phyloP scores from a whole-genome alignment of 176 grass and related monocot genomes.

The Chloris gayana region DNA sequence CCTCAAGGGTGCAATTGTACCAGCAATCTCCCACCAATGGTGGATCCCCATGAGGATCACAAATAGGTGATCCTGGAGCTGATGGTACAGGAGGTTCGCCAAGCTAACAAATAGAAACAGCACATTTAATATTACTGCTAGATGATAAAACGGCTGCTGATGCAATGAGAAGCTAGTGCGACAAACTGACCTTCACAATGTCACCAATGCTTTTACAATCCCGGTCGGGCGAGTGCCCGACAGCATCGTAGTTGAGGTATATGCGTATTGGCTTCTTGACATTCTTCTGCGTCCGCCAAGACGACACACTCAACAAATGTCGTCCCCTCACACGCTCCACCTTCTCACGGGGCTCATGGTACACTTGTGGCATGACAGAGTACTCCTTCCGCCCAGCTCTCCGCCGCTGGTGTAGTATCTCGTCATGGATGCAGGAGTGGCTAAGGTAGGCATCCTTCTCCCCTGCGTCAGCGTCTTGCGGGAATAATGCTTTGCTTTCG shows the following conservation, averaged over 20 bases:
- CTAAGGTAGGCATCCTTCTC: constrained; percentile 77
- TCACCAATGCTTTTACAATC: constrained; percentile 87
- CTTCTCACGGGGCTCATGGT: constrained; percentile 47
- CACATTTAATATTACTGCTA: background rate
- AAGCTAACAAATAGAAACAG: constrained; percentile 58
- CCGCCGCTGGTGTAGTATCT: constrained; percentile 83
- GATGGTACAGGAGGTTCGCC: constrained; percentile 76
- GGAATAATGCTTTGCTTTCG: constrained; percentile 38
- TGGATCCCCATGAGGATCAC: constrained; percentile 79
- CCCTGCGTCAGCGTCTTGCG: constrained; percentile 48
- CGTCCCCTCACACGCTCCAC: constrained; percentile 53
- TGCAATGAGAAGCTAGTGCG: background rate
- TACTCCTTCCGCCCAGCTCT: constrained; percentile 87
- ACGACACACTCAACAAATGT: constrained; percentile 55
- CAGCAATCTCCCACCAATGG: constrained; percentile 93
- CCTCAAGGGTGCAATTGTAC: constrained; percentile 94
- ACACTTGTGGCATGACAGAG: constrained; percentile 92
- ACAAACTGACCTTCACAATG: constrained; percentile 66
- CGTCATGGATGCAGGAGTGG: constrained; percentile 98
- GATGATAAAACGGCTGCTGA: background rate
- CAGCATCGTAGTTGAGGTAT: constrained; percentile 98
- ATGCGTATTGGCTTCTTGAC: constrained; percentile 82
- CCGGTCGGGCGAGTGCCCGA: constrained; percentile 87
- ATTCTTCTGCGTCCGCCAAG: constrained; percentile 43
- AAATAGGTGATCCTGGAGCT: constrained; percentile 59